Base-by-base conservation (phyloP, 176 grass and related monocot genomes). In the Secale cereale region DNA sequence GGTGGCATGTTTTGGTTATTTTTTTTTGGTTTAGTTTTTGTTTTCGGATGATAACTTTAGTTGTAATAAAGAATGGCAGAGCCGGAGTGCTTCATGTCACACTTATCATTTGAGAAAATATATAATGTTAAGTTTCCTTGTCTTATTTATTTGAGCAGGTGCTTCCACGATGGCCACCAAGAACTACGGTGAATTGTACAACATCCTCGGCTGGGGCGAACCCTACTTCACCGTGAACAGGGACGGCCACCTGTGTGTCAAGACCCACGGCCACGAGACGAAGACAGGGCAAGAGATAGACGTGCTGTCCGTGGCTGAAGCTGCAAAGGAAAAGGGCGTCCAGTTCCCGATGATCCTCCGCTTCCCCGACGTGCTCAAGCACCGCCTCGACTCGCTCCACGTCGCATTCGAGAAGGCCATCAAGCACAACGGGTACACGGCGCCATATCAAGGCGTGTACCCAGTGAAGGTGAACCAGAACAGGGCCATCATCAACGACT, bases 401-500 rank as follows among this genome's bases (percentile, higher is more conserved):
- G 7, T 12, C 6, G 78, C 85, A 7, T 87, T 87, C 50, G 65
- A 9, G 6, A 25, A 20, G 1, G 85, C 85, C 27, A 82, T 87
- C 30, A 19, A 65, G 8, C 3, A 65, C 41, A 76, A 67, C 3
- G 4, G 32, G 4, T 87, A 87, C 57, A 46, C 45, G 45, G 45
- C 6, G 4, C 8, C 19, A 46, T 87, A 87, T 7, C 54, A 87
- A 50, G 85, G 85, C 22, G 85, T 87, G 3, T 87, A 54, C 65
- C 78, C 78, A 9, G 66, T 87, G 12, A 82, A 87, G 66, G 67
- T 74, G 59, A 87, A 82, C 57, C 78, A 87, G 77, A 41, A 82
- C 78, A 70, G 40, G 57, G 48, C 23, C 13, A 16, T 87, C 9
- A 7, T 87, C 9, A 65, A 76, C 26, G 78, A 87, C 60, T 0